Evolutionary conservation across 2,329 filamentous ascomycete species (phyloP), one percentile per base, ranked within the genome.

Genomic region (Arthrobotrys sinensis): DNA sequence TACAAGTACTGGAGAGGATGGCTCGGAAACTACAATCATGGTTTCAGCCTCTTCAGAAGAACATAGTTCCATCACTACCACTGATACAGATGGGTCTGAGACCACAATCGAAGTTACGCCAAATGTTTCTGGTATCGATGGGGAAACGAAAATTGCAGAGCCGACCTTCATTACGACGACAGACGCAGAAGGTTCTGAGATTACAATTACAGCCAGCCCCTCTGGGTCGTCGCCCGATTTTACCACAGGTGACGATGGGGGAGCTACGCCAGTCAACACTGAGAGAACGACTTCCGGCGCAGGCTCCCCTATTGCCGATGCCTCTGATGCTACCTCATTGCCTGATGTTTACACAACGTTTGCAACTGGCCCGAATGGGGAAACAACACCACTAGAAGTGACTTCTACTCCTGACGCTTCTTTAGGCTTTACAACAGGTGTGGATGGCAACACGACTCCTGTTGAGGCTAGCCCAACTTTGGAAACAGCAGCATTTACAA

Each of bases 1-100:
- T 19, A 38, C 32, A n/a, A 55, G 28, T 38, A 55, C 52, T 16
- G 28, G 28, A 36, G 28, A 55, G 16, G 28, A 55, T 19, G 52
- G 28, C n/a, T 38, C n/a, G 3, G 52, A 55, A 11, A 55, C 52
- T 1, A 10, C 52, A 1, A 19, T 55, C 7, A 4, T 8, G n/a
- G 28, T 19, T 19, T 16, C n/a, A n/a, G 12, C 7, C 3, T 4
- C 50, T 14, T 46, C 64, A 0, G 8, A 6, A 24, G n/a, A 60
- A 34, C 50, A 50, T 3, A 8, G 24, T n/a, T 50, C 38, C 16
- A 24, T 43, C 3, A 60, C 53, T 14, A 40, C 34, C 3, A 60
- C 53, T 6, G 11, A 38, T 24, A 6, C 34, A 21, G 32, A 60
- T 1, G 53, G 36, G 8, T 40, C 53, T 6, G 32, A 38, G 16